Percentiles rank a stretch among this genome's conserved stretches.
Evolutionary conservation across 2,329 filamentous ascomycete genomes (phyloP).

Genomic region (Plectosphaerella plurivora): DNA sequence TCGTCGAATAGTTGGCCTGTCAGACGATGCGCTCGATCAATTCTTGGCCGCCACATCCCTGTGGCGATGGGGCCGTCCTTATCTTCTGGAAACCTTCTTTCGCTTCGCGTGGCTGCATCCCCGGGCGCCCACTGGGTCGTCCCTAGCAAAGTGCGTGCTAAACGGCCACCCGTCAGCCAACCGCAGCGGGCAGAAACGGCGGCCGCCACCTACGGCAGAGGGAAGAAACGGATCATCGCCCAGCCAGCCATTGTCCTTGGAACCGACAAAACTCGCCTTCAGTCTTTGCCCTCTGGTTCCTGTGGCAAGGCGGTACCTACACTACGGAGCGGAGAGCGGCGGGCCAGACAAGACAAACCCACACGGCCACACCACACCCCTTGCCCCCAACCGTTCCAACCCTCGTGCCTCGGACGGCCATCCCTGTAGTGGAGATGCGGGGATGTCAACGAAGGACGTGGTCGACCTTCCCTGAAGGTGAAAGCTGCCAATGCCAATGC

Average conservation of each 20-base stretch:
- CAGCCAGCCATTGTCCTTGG: no score
- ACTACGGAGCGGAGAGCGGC: background rate
- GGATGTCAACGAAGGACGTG: background rate
- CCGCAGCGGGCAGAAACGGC: background rate
- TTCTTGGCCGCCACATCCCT: background rate
- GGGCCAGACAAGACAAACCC: background rate
- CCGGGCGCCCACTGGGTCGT: background rate
- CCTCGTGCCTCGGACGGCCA: background rate
- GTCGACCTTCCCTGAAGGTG: slow-evolving; percentile 2
- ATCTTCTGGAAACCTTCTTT: background rate
- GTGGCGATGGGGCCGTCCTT: background rate
- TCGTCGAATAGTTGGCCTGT: background rate
- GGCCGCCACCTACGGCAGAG: background rate
- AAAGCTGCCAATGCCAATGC: slow-evolving; percentile 3
- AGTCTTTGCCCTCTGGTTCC: no score
- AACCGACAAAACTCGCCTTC: no score
- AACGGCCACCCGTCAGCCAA: no score
- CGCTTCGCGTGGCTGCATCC: background rate
- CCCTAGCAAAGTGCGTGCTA: no score
- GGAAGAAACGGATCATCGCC: no score
- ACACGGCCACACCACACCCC: background rate
- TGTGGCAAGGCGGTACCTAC: no score
- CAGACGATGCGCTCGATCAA: background rate
- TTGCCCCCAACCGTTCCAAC: background rate
- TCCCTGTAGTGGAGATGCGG: slow-evolving; percentile 2